Conservation (phyloP, 2,329 filamentous ascomycete species). For the Ceratocystis cubensis region DNA sequence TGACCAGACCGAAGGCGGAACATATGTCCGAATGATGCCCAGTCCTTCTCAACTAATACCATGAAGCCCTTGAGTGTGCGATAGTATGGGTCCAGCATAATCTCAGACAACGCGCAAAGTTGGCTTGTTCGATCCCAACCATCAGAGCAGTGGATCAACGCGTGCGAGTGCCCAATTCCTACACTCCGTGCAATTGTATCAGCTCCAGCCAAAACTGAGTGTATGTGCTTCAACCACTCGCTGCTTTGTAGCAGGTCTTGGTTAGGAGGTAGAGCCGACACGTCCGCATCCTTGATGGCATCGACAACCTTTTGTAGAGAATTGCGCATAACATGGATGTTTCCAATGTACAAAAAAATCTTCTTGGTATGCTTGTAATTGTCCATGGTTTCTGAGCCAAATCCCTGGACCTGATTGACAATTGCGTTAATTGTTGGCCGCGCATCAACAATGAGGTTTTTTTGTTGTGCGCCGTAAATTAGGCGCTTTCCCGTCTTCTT, state of each 20-base stretch:
- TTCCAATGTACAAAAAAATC: conserved; percentile 88
- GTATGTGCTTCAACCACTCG: conserved; percentile 83
- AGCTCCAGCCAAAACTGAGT: conserved; percentile 70
- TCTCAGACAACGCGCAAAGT: conserved; percentile 76
- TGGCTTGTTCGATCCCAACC: conserved; percentile 97
- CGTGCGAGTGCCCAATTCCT: conserved; percentile 84
- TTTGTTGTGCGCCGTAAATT: conserved; percentile 84
- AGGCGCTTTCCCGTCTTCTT: conserved; percentile 49
- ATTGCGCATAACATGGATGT: conserved; percentile 95
- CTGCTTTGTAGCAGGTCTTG: conserved; percentile 70
- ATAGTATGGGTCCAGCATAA: conserved; percentile 93
- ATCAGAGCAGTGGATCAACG: conserved; percentile 94
- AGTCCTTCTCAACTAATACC: conserved; percentile 90
- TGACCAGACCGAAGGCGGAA: conserved; percentile 86
- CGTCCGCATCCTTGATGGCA: conserved; percentile 79
- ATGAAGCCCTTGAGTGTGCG: conserved; percentile 91
- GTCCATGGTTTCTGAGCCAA: conserved; percentile 95
- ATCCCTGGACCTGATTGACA: conserved; percentile 83
- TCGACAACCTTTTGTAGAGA: conserved; percentile 81
- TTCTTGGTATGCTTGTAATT: conserved; percentile 89
- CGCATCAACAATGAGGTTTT: conserved; percentile 91
- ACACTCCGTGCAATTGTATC: conserved; percentile 75
- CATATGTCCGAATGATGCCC: conserved; percentile 96
- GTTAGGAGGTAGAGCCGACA: conserved; percentile 70
- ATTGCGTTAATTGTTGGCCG: conserved; percentile 87